These are phyloP conservation scores for Isatis lusitanica DNA, from an alignment of 441 rosid genomes.

Conservation along the genomic window DNA sequence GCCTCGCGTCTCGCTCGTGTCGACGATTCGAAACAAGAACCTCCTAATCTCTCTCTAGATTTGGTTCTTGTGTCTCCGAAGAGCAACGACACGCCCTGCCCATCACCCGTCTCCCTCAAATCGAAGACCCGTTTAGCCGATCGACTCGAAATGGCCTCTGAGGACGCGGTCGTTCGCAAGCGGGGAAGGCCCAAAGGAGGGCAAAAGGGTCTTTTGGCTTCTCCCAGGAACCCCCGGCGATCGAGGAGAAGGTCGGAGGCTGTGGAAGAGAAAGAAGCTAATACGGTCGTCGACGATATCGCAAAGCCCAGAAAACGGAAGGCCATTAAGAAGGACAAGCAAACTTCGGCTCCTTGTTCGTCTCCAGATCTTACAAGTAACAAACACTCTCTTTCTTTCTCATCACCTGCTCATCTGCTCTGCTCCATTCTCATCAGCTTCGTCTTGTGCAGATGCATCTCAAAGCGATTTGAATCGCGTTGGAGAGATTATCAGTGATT, in stretches of 20 bases:
- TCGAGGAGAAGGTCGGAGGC: slow-evolving; percentile 57
- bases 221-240: slow-evolving; percentile 64
- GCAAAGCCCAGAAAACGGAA: slow-evolving; percentile 56
- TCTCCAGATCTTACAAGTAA: slow-evolving; percentile 27
- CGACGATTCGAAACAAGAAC: slow-evolving; percentile 28
- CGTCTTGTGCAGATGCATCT: slow-evolving; percentile 39
- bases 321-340: slow-evolving; percentile 71
- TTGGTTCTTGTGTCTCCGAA: slow-evolving; percentile 47
- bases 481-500: slow-evolving; percentile 56
- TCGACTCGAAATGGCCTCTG: slow-evolving; percentile 49
- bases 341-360: slow-evolving; percentile 19
- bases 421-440: not conserved
- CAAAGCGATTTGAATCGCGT: slow-evolving; percentile 54
- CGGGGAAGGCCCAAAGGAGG: slow-evolving; percentile 54
- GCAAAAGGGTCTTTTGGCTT: slow-evolving; percentile 49
- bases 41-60: slow-evolving; percentile 48
- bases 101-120: slow-evolving; percentile 39
- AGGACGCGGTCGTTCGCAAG: slow-evolving; percentile 40
- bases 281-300: slow-evolving; percentile 43
- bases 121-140: slow-evolving; percentile 67
- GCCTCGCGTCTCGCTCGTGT: slow-evolving; percentile 67
- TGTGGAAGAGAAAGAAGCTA: slow-evolving; percentile 54
- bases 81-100: slow-evolving; percentile 29
- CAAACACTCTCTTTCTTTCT: not conserved
- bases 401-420: not conserved